Conservation (phyloP, 495 filamentous ascomycete species). For the Thermochaetoides thermophila region DNA sequence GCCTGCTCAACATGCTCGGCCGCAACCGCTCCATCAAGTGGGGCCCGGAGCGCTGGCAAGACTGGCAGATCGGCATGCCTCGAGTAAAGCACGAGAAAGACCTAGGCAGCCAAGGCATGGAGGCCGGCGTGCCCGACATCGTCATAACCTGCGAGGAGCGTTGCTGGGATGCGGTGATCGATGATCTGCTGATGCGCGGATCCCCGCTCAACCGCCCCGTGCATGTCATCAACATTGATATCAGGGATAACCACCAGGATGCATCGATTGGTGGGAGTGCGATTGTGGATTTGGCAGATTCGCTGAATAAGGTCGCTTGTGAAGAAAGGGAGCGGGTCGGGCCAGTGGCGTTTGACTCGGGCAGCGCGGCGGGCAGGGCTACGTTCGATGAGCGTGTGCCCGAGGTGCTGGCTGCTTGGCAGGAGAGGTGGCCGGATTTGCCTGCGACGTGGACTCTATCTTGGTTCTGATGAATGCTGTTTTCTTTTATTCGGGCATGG, state of each 20-base stretch:
- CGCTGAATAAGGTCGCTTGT: constrained; percentile 65
- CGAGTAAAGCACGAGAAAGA: constrained; percentile 50
- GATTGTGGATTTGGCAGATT: constrained; percentile 82
- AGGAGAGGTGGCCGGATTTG: constrained; percentile 82
- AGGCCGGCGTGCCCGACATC: constrained; percentile 82
- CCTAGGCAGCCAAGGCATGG: constrained; percentile 60
- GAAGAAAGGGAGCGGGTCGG: constrained; percentile 59
- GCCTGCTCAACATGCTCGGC: constrained; percentile 87
- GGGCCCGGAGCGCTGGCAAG: constrained; percentile 95
- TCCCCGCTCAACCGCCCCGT: constrained; percentile 76
- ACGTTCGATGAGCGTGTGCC: constrained; percentile 91
- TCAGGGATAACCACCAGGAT: constrained; percentile 97
- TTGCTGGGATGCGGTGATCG: constrained; percentile 96
- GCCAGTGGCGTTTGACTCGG: constrained; percentile 50
- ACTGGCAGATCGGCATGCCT: constrained; percentile 83
- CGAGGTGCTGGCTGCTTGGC: constrained; percentile 88
- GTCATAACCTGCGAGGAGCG: constrained; percentile 97
- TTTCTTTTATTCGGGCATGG: constrained; percentile 1
- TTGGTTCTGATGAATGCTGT: constrained; percentile 54
- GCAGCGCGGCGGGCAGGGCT: constrained; percentile 45
- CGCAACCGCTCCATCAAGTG: constrained; percentile 85
- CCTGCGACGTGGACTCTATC: constrained; percentile 89
- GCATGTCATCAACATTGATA: constrained; percentile 95
- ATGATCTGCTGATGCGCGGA: constrained; percentile 77
- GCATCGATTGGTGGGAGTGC: constrained; percentile 79